A percentile compares a stretch with the other conserved stretches of the same genome.
These are phyloP conservation scores for Phytophthora quininea DNA, from an alignment of 352 stramenopile genomes.

Conservation along the genomic window DNA sequence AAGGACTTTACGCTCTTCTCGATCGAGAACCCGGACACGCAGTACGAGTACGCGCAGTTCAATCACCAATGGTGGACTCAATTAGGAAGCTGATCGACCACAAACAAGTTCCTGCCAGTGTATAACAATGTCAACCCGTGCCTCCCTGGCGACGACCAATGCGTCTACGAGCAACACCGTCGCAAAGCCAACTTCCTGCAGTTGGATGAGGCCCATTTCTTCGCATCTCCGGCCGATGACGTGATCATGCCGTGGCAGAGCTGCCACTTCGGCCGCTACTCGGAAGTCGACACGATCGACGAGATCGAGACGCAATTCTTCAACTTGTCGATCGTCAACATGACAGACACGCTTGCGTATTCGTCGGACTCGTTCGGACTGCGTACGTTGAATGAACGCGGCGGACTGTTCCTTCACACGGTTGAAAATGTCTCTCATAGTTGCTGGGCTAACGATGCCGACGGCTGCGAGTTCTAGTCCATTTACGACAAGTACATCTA, in stretches of 20 bases:
- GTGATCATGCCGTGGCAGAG: constrained; percentile 40
- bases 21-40: constrained; percentile 4
- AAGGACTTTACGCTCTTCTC: constrained; percentile 24
- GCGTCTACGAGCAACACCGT: constrained; percentile 5
- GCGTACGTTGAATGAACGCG: constrained; percentile 30
- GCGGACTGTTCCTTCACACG: constrained; percentile 24
- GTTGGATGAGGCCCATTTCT: constrained; percentile 37
- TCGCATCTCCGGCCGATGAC: constrained; percentile 38
- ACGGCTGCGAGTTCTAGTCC: neutral
- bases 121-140: constrained; percentile 34
- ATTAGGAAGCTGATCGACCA: constrained; percentile 1
- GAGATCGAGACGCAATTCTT: constrained; percentile 20
- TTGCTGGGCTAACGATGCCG: neutral
- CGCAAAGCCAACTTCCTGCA: constrained; percentile 32
- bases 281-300: constrained; percentile 17
- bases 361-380: constrained; percentile 44
- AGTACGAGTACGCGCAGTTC: constrained; percentile 27
- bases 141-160: neutral
- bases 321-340: constrained; percentile 28
- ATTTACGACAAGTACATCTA: neutral
- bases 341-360: constrained; percentile 45
- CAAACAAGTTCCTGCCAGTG: constrained; percentile 19
- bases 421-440: constrained; percentile 6
- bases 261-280: constrained; percentile 36
- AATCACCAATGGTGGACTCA: constrained; percentile 29